phyloP scores from a whole-genome alignment of 2,329 filamentous ascomycete genomes.

The Claviceps citrina region DNA sequence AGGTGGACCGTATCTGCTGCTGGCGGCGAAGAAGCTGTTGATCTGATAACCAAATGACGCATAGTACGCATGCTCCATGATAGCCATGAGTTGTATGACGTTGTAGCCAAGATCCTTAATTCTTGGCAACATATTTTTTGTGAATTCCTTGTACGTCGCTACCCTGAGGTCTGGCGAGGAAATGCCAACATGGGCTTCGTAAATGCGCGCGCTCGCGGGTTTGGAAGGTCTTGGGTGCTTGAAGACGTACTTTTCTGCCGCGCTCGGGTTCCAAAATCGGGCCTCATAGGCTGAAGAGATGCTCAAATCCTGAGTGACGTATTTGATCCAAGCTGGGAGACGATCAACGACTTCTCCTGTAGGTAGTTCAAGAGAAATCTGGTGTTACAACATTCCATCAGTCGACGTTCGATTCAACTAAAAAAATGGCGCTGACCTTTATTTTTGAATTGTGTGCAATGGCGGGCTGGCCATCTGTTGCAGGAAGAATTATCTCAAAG shows the following conservation, averaged over 20 bases:
- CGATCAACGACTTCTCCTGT: constrained; percentile 71
- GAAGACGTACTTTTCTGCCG: constrained; percentile 62
- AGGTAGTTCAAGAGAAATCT: constrained; percentile 75
- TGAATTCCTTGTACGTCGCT: constrained; percentile 95
- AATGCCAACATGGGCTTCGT: constrained; percentile 97
- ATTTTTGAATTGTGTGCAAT: constrained; percentile 91
- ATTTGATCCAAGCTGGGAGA: constrained; percentile 90
- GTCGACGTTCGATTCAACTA: neutral
- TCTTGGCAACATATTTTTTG: constrained; percentile 73
- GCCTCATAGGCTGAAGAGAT: constrained; percentile 91
- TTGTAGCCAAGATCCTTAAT: constrained; percentile 91
- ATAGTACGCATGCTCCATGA: constrained; percentile 99
- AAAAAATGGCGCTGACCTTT: constrained; percentile 47
- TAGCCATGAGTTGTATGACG: constrained; percentile 92
- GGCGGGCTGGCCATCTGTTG: constrained; percentile 55
- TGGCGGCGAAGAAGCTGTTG: constrained; percentile 97
- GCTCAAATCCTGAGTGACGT: constrained; percentile 81
- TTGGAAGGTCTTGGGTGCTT: constrained; percentile 71
- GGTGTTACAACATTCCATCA: neutral
- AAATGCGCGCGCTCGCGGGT: constrained; percentile 75
- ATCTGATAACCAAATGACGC: constrained; percentile 98
- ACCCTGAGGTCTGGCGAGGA: constrained; percentile 81
- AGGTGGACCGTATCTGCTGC: constrained; percentile 82
- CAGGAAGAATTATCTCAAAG: constrained; percentile 67
- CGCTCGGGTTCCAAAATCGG: constrained; percentile 89